phyloP scores from a whole-genome alignment of 176 grass and related monocot species.

The Musa schizocarpa region DNA sequence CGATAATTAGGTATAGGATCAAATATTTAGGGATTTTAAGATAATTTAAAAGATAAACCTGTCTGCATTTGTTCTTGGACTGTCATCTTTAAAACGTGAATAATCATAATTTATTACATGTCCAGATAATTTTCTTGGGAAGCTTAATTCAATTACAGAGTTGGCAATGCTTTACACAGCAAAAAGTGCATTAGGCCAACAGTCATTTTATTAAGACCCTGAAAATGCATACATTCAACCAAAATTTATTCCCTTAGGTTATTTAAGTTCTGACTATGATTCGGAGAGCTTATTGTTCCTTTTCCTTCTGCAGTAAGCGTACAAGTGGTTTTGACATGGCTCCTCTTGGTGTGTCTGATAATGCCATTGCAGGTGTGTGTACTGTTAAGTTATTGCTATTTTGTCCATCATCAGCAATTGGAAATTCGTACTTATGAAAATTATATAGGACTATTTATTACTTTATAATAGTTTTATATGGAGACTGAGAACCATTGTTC shows the following conservation, averaged over 20 bases:
- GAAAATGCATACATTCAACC: too few relatives aligned
- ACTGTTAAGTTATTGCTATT: slow-evolving; percentile 11
- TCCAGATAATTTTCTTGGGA: neutral
- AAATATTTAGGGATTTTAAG: neutral
- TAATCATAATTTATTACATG: neutral
- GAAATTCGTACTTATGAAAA: neutral
- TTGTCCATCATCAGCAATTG: neutral
- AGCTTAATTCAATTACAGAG: neutral
- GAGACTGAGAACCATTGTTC: slow-evolving; percentile 30
- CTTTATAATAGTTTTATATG: slow-evolving; percentile 19
- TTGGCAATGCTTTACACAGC: neutral
- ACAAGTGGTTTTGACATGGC: slow-evolving; percentile 28
- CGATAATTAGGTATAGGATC: neutral
- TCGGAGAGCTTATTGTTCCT: neutral
- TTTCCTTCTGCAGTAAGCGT: slow-evolving; percentile 21
- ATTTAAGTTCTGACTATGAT: neutral
- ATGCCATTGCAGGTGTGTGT: slow-evolving; percentile 12
- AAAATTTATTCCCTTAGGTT: neutral
- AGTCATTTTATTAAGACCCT: neutral
- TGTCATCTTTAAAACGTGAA: neutral
- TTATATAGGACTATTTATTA: slow-evolving; percentile 1
- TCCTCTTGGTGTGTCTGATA: slow-evolving; percentile 11
- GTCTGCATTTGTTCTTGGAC: neutral
- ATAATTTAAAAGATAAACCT: neutral
- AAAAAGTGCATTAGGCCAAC: neutral